These are phyloP conservation scores for Alternaria brassicae DNA, from an alignment of 2,329 filamentous ascomycete genomes.

Conservation along the genomic window DNA sequence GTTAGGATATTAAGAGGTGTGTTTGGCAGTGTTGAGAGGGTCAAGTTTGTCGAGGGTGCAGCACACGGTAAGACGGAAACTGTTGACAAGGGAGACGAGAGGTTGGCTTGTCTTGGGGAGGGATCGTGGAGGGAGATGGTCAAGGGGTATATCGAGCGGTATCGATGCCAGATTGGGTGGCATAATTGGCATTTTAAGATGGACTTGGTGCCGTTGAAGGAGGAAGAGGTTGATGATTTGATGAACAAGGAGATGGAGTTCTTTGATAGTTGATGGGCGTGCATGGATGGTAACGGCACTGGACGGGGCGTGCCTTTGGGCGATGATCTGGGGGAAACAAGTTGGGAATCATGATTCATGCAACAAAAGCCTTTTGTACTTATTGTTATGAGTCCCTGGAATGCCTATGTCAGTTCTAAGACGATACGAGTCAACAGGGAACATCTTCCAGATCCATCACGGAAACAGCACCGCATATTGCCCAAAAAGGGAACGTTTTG, in stretches of 20 bases:
- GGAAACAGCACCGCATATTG: too few species aligned
- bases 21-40: conserved; percentile 27
- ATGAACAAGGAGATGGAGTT: conserved; percentile 26
- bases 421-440: not conserved
- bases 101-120: conserved; percentile 6
- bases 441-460: too few species aligned
- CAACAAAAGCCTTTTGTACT: not conserved
- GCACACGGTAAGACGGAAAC: conserved; percentile 1
- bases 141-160: conserved; percentile 18
- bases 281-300: not conserved
- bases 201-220: conserved; percentile 8
- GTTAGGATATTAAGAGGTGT: conserved; percentile 24
- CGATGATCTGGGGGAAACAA: not conserved
- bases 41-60: conserved; percentile 23
- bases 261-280: conserved; percentile 16
- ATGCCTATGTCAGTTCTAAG: not conserved
- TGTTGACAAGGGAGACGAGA: conserved; percentile 3
- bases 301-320: not conserved
- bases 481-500: not conserved
- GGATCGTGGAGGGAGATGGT: conserved; percentile 28
- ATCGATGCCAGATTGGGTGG: conserved; percentile 13
- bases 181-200: conserved; percentile 21
- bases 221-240: conserved; percentile 16
- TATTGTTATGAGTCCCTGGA: not conserved
- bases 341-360: not conserved